Evolutionary conservation across 23 red algal species (phyloP).

Genomic region (Gracilaria gracilis): DNA sequence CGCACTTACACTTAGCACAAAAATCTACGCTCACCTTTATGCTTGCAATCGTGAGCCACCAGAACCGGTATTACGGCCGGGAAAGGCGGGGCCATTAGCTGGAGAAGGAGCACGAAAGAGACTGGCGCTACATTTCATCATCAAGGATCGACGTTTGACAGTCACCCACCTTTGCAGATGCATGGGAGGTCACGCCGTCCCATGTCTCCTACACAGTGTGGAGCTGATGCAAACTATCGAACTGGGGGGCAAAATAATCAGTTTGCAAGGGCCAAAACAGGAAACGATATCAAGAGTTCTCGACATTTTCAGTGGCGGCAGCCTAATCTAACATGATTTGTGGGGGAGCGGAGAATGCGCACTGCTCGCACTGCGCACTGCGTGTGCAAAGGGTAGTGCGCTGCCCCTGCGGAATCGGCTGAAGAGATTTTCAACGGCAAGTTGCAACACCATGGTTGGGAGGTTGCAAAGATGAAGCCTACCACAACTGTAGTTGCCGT

Average conservation of each 20-base stretch:
- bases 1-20: conserved; percentile 4
- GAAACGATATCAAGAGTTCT: conserved; percentile 55
- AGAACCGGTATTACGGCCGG: conserved; percentile 21
- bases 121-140: conserved; percentile 64
- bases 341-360: conserved; percentile 55
- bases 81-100: conserved; percentile 61
- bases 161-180: conserved; percentile 30
- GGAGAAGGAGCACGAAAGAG: conserved; percentile 66
- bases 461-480: no score
- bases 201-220: conserved; percentile 19
- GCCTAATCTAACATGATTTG: conserved; percentile 69
- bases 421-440: conserved; percentile 8
- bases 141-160: conserved; percentile 74
- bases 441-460: no score
- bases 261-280: conserved; percentile 11
- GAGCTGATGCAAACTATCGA: conserved; percentile 12
- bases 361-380: no score
- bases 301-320: conserved; percentile 60
- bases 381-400: no score
- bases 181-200: conserved; percentile 58
- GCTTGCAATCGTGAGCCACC: background rate
- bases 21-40: conserved; percentile 6
- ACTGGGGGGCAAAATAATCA: background rate
- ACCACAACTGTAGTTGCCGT: no score
- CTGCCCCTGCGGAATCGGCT: conserved; percentile 62